Evolutionary conservation across 495 filamentous ascomycete species (phyloP), one percentile per base, ranked within the genome.

Genomic region (Paragyromitra xinjiangensis): DNA sequence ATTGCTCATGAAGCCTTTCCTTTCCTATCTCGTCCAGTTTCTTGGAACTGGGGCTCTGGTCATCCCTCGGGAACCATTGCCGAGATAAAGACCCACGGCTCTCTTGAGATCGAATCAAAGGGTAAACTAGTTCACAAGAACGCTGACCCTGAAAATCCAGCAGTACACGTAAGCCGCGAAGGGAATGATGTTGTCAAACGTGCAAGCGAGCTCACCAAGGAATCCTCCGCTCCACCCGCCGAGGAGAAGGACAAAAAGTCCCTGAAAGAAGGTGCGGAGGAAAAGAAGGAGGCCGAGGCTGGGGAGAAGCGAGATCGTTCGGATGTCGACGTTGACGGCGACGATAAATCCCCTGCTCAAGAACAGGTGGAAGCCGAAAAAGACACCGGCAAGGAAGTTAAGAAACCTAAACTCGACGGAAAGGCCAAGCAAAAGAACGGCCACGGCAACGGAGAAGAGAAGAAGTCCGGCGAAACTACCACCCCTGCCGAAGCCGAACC

Each of bases 121-220:
- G 89, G 89, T 77, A 92, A 91, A 78, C 88, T 86, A 16, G 86
- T 91, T 80, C 87, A 86, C 83, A 89, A 87, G 83, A 88, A 89
- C 58, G 89, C 87, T 71, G 83, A 86, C 29, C 83, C 86, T 51
- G 85, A 85, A 16, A 87, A 92, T 73, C 89, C 89, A 1, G 90
- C 88, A 55, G 88, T 91, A 16, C 86, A 86, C 74, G 80, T 90
- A 71, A 83, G 83, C 69, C 85, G 89, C 22, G 78, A 85, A 5
- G 89, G 90, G 42, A 90, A 91, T 80, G 89, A 91, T 81, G 90
- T 90, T 50, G 89, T 90, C 44, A 91, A 91, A 82, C 83, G 84
- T 64, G 86, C 87, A 24, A 85, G 84, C 73, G 89, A 90, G 81
- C 82, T 89, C 37, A 84, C 77, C n/a, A 82, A 59, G 66, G 82